Percentiles rank a stretch among this genome's conserved stretches.
Evolutionary conservation across 2,329 filamentous ascomycete species (phyloP).

Genomic region (Diaporthe helianthi): DNA sequence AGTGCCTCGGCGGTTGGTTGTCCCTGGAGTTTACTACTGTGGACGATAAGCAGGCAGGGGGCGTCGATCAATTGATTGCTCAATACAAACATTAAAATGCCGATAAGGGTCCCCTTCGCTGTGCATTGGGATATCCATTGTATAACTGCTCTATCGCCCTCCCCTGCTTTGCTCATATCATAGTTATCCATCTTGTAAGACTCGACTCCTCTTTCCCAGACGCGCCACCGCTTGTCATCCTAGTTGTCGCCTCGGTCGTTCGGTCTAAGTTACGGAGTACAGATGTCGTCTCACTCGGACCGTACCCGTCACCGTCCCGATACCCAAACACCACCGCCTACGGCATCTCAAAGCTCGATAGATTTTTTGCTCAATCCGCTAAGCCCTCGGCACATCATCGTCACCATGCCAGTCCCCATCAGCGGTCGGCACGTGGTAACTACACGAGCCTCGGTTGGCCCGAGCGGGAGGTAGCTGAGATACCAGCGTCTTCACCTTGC

Average conservation of each 20-base stretch:
- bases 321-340: background rate
- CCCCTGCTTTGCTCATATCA: background rate
- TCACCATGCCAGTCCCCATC: background rate
- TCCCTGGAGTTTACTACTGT: background rate
- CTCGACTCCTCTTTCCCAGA: background rate
- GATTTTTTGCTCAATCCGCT: background rate
- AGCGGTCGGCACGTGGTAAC: background rate
- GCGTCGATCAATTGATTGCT: background rate
- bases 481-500: background rate
- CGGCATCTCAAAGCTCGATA: background rate
- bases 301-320: background rate
- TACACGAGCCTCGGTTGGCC: background rate
- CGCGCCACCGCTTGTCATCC: no score
- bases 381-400: background rate
- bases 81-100: background rate
- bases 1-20: background rate
- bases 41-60: background rate
- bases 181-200: background rate
- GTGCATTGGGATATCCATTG: slow-evolving; percentile 1
- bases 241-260: no score
- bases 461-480: background rate
- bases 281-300: background rate
- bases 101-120: background rate
- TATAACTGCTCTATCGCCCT: background rate
- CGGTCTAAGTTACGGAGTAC: no score